Conservation (phyloP, 176 grass and related monocot species). For the Thinopyrum elongatum region DNA sequence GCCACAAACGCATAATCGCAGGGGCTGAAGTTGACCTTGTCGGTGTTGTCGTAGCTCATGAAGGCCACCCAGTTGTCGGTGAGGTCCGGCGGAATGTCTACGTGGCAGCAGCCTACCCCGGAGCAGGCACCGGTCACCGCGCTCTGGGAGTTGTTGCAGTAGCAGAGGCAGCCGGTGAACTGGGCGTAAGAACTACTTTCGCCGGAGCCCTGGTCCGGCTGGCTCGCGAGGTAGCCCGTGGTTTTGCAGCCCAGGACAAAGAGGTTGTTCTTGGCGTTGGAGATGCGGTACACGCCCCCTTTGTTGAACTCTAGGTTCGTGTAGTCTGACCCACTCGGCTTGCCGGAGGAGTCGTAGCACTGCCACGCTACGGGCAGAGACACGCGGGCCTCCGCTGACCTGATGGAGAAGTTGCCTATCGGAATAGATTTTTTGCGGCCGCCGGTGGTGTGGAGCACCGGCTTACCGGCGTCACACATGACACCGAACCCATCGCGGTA, state of each 20-base stretch:
- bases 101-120: slow-evolving; percentile 1
- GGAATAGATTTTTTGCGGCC: neutral
- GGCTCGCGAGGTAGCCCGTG: neutral
- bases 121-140: neutral
- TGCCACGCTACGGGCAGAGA: slow-evolving; percentile 13
- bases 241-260: slow-evolving; percentile 16
- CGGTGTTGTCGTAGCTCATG: rapidly evolving
- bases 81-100: slow-evolving; percentile 6
- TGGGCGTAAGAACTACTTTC: neutral
- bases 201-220: neutral
- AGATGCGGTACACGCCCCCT: neutral
- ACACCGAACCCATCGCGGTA: slow-evolving; percentile 30
- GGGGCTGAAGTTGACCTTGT: neutral
- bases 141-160: neutral
- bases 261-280: neutral
- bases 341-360: neutral
- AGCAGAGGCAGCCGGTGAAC: slow-evolving; percentile 7
- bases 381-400: neutral
- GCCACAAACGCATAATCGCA: slow-evolving; percentile 25
- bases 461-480: neutral
- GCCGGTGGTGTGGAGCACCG: neutral
- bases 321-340: neutral
- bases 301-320: too few relatives aligned
- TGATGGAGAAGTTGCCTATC: neutral
- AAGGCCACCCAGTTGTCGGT: neutral